These are phyloP conservation scores for Botryotinia convoluta DNA, from an alignment of 2,329 filamentous ascomycete genomes.

Conservation along the genomic window DNA sequence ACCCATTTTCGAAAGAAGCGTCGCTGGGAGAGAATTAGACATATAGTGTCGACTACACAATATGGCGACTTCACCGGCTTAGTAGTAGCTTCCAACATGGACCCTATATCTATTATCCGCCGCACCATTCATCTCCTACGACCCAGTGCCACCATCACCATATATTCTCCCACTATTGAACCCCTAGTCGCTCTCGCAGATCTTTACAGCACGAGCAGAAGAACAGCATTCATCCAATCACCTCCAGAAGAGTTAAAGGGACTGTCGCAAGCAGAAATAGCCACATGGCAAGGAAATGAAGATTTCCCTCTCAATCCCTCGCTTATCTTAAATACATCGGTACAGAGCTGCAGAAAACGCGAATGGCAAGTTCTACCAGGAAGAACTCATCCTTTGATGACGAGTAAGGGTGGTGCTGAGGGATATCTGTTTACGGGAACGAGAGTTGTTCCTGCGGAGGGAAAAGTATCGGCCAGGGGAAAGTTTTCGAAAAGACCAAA, in stretches of 20 bases:
- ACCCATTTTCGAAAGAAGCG: conserved; percentile 87
- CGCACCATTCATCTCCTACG: conserved; percentile 75
- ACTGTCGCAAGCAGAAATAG: conserved; percentile 48
- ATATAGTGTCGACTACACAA: conserved; percentile 72
- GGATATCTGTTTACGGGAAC: conserved; percentile 87
- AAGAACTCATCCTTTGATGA: conserved; percentile 93
- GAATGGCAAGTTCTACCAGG: conserved; percentile 90
- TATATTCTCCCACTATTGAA: conserved; percentile 81
- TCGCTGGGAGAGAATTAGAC: conserved; percentile 70
- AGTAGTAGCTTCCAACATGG: conserved; percentile 78
- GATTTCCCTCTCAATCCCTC: conserved; percentile 90
- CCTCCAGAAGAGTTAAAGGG: conserved; percentile 47
- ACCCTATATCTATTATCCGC: conserved; percentile 71
- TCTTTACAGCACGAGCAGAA: conserved; percentile 75
- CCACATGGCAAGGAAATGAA: conserved; percentile 57
- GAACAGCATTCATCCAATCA: conserved; percentile 67
- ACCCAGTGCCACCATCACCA: conserved; percentile 79
- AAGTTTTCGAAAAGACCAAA: conserved; percentile 49
- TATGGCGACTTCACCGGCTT: conserved; percentile 79
- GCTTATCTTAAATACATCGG: conserved; percentile 70
- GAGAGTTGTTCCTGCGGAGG: conserved; percentile 74
- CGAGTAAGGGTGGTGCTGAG: conserved; percentile 78
- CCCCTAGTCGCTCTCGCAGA: conserved; percentile 76
- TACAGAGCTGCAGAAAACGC: conserved; percentile 77
- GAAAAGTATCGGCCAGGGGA: conserved; percentile 78